Conservation (phyloP, 768 basidiomycete genomes). For the Amanita polypyramis region DNA sequence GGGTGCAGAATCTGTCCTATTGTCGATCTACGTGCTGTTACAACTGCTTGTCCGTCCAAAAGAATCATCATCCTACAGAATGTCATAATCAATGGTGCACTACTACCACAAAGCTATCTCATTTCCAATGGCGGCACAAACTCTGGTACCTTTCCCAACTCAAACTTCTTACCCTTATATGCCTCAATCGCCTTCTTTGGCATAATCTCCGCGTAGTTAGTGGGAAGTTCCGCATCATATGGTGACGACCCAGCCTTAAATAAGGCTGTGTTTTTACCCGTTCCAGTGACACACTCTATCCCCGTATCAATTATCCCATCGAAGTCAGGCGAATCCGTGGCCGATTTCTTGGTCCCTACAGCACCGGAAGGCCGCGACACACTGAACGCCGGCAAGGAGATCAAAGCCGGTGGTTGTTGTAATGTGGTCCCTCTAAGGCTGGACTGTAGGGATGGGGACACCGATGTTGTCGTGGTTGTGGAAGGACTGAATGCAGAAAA, state of each 20-base stretch:
- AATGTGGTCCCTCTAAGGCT: conserved; percentile 5
- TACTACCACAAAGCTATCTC: conserved; percentile 24
- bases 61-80: too few species aligned
- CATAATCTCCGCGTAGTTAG: conserved; percentile 45
- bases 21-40: too few species aligned
- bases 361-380: not conserved
- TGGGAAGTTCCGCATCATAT: conserved; percentile 47
- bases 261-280: conserved; percentile 6
- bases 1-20: too few species aligned
- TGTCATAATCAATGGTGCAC: too few species aligned
- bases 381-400: not conserved
- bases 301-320: not conserved
- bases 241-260: conserved; percentile 39
- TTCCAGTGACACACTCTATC: not conserved
- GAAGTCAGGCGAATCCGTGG: conserved; percentile 4
- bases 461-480: conserved; percentile 4
- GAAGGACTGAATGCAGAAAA: conserved; percentile 12
- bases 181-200: conserved; percentile 41
- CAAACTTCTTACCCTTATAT: conserved; percentile 48
- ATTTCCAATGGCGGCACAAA: conserved; percentile 62
- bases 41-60: too few species aligned
- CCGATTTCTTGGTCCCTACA: not conserved
- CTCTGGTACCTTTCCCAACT: conserved; percentile 61
- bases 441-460: not conserved
- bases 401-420: not conserved